Evolutionary conservation across 371 early-diverging fungal genomes (phyloP).

Genomic region (Lichtheimia corymbifera): DNA sequence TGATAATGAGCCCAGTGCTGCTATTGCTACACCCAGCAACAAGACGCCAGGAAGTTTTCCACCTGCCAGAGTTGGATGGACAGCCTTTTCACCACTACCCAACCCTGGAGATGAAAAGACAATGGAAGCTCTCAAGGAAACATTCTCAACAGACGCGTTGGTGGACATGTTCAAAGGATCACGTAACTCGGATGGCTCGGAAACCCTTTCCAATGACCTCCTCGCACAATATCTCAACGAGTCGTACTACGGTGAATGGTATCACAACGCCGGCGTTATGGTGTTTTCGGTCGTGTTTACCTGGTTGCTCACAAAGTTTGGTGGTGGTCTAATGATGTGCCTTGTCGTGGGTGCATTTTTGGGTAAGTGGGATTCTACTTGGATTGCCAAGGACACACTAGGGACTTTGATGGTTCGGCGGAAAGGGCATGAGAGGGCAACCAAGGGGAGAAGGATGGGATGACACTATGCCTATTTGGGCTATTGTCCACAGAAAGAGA

Average conservation of each 20-base stretch:
- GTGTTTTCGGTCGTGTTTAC: slow-evolving; percentile 40
- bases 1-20: background rate
- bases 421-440: background rate
- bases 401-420: background rate
- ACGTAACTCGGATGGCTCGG: slow-evolving; percentile 22
- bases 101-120: slow-evolving; percentile 45
- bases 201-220: slow-evolving; percentile 23
- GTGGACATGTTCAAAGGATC: slow-evolving; percentile 25
- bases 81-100: slow-evolving; percentile 39
- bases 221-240: slow-evolving; percentile 39
- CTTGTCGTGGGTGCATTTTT: slow-evolving; percentile 48
- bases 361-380: slow-evolving; percentile 18
- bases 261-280: slow-evolving; percentile 37
- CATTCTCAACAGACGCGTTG: slow-evolving; percentile 24
- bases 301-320: slow-evolving; percentile 34
- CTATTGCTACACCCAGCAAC: background rate
- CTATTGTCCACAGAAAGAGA: slow-evolving; percentile 3
- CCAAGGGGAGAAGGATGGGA: background rate
- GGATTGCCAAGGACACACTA: background rate
- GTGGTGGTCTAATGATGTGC: slow-evolving; percentile 42
- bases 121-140: slow-evolving; percentile 22
- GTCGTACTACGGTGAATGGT: slow-evolving; percentile 51
- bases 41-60: slow-evolving; percentile 13
- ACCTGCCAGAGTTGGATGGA: slow-evolving; percentile 33
- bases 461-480: slow-evolving; percentile 11